Evolutionary conservation across 768 basidiomycete species (phyloP).

Genomic region (Tricholoma matsutake): DNA sequence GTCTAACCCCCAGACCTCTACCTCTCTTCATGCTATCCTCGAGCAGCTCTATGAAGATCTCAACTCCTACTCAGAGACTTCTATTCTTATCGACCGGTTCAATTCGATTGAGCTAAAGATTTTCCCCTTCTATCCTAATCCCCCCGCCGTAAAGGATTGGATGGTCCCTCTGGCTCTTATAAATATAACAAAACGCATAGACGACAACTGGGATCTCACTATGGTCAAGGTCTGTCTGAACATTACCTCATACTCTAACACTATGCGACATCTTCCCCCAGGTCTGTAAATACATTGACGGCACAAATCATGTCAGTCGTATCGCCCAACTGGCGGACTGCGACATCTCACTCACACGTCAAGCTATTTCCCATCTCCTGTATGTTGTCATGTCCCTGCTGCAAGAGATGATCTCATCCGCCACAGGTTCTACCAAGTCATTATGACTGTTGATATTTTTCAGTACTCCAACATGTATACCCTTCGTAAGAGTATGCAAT

Average conservation of each 20-base stretch:
- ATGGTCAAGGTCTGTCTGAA: constrained; percentile 64
- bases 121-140: constrained; percentile 96
- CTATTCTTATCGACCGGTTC: constrained; percentile 85
- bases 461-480: constrained; percentile 99
- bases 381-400: constrained; percentile 35
- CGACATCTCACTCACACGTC: constrained; percentile 75
- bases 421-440: constrained; percentile 87
- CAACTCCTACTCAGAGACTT: constrained; percentile 96
- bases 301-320: constrained; percentile 84
- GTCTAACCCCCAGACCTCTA: constrained; percentile 65
- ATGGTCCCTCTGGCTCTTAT: constrained; percentile 91
- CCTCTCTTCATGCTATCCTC: constrained; percentile 75
- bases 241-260: not conserved
- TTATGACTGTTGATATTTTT: constrained; percentile 96
- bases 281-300: constrained; percentile 83
- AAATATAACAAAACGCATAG: constrained; percentile 73
- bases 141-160: constrained; percentile 88
- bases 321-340: constrained; percentile 93
- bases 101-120: constrained; percentile 96
- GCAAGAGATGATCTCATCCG: constrained; percentile 4
- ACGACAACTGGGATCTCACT: constrained; percentile 96
- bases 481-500: constrained; percentile 79
- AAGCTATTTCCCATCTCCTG: constrained; percentile 91
- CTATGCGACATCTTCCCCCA: constrained; percentile 22
- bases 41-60: constrained; percentile 97